Evolutionary conservation across 2,329 filamentous ascomycete genomes (phyloP), one percentile per base, ranked within the genome.

Genomic region (Talaromyces sp.): DNA sequence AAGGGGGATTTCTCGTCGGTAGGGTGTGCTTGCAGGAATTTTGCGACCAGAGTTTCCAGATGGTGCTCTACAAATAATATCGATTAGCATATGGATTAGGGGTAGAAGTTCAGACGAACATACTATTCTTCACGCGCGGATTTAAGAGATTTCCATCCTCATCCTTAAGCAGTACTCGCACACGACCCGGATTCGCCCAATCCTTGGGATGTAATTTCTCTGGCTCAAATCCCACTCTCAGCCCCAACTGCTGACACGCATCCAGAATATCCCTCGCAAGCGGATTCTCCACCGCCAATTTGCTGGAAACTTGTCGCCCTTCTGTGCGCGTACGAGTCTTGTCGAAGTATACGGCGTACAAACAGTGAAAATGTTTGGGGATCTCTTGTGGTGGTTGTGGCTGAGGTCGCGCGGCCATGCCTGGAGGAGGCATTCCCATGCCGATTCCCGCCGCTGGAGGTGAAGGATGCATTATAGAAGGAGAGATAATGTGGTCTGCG

Each of bases 281-380:
- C 33, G 95, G 95, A 80, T 94, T 96, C 65, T 83, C 76, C 5
- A 97, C 91, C 0, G 93, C 94, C 7, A 92, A 84, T 60, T 86
- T 81, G 61, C 84, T 80, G 60, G 87, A 81, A 9, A 98, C 93
- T 71, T 93, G 89, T 16, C 95, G 87, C 43, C 95, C 95, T 73
- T 96, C 85, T 65, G 89, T 87, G 65, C 93, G 88, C 58, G 78
- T 73, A 43, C 78, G 73, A 27, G 83, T 82, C 69, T 85, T 85
- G 83, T 97, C 94, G 74, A 99, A 99, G 85, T 99, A 99, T 66
- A 98, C 82, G 0, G 95, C 94, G 81, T 99, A 99, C 31, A 99
- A 84, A 79, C 92, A 94, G 78, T 95, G 90, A 82, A 89, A 97
- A 79, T 87, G 82, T 74, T 90, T 91, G 78, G 92, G 83, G 66